Percentiles rank a stretch among this genome's conserved stretches.
Evolutionary conservation across 169 alveolate genomes (phyloP).

Genomic region (Plasmodium knowlesi): DNA sequence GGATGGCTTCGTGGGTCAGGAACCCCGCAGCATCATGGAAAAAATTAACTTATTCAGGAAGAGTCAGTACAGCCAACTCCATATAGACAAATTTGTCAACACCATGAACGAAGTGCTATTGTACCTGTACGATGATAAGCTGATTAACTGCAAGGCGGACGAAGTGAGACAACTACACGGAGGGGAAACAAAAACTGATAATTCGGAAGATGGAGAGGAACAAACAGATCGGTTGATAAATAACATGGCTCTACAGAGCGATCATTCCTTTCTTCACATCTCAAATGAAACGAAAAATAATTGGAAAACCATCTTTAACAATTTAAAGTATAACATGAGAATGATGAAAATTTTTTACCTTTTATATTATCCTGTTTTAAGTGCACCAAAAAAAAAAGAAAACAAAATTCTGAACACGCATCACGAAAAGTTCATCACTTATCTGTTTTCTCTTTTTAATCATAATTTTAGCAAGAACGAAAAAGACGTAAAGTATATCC

Average conservation of each 20-base stretch:
- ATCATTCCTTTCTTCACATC: background rate
- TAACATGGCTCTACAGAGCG: background rate
- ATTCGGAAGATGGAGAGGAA: background rate
- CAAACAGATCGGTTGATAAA: background rate
- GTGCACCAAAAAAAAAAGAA: constrained; percentile 24
- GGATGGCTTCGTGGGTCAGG: background rate
- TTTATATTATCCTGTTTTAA: constrained; percentile 30
- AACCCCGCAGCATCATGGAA: background rate
- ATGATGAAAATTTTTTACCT: constrained; percentile 69
- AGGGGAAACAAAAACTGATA: background rate
- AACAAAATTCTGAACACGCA: constrained; percentile 65
- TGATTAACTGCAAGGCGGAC: constrained; percentile 38
- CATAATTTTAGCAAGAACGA: constrained; percentile 30
- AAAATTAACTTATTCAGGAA: constrained; percentile 66
- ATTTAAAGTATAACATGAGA: constrained; percentile 30
- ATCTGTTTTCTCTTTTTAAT: constrained; percentile 66
- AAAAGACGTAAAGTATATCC: constrained; percentile 38
- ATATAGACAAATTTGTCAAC: constrained; percentile 32
- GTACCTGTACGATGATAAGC: constrained; percentile 39
- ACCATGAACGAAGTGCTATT: constrained; percentile 30
- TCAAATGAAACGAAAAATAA: background rate
- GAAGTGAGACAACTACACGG: background rate
- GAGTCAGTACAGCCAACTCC: constrained; percentile 19
- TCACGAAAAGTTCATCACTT: constrained; percentile 35
- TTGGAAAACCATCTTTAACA: constrained; percentile 13